These are phyloP conservation scores for Trametopsis cervina DNA, from an alignment of 768 basidiomycete species.

Conservation along the genomic window DNA sequence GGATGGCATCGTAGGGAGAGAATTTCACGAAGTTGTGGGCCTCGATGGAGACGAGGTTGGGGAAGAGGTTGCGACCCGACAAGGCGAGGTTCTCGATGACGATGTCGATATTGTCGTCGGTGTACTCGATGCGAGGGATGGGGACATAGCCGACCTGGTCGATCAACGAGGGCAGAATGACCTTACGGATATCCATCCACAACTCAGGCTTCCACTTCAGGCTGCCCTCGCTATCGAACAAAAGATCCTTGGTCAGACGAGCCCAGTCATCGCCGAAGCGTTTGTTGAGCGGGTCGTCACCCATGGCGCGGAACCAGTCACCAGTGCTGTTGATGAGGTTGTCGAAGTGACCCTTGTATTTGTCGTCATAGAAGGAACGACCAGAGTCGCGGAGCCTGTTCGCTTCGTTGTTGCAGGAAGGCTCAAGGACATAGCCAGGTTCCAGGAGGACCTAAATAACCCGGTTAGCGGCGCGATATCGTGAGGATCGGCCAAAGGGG, in stretches of 20 bases:
- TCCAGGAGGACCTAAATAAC: slow-evolving; percentile 57
- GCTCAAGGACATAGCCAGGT: slow-evolving; percentile 81
- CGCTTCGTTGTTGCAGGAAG: slow-evolving; percentile 62
- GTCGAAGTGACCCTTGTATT: slow-evolving; percentile 77
- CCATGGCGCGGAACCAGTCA: slow-evolving; percentile 80
- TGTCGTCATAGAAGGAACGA: slow-evolving; percentile 67
- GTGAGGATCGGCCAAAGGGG: too few relatives aligned
- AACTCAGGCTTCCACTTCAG: slow-evolving; percentile 84
- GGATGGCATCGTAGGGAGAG: slow-evolving; percentile 60
- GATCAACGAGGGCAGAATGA: slow-evolving; percentile 76
- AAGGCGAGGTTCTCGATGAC: slow-evolving; percentile 92
- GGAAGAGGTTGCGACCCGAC: slow-evolving; percentile 85
- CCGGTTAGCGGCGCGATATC: neutral
- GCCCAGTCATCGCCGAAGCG: slow-evolving; percentile 81
- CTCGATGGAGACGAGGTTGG: slow-evolving; percentile 67
- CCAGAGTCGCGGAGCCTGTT: slow-evolving; percentile 61
- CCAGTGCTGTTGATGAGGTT: slow-evolving; percentile 62
- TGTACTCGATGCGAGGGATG: slow-evolving; percentile 92
- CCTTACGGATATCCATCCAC: slow-evolving; percentile 81
- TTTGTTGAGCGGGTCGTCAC: slow-evolving; percentile 77
- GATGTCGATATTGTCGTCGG: slow-evolving; percentile 78
- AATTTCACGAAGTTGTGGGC: slow-evolving; percentile 82
- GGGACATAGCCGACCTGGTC: slow-evolving; percentile 78
- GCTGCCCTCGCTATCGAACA: slow-evolving; percentile 74
- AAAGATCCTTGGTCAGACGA: slow-evolving; percentile 73